Base-by-base conservation (phyloP, 139 green algal genomes). In the Chlorella sp. region DNA sequence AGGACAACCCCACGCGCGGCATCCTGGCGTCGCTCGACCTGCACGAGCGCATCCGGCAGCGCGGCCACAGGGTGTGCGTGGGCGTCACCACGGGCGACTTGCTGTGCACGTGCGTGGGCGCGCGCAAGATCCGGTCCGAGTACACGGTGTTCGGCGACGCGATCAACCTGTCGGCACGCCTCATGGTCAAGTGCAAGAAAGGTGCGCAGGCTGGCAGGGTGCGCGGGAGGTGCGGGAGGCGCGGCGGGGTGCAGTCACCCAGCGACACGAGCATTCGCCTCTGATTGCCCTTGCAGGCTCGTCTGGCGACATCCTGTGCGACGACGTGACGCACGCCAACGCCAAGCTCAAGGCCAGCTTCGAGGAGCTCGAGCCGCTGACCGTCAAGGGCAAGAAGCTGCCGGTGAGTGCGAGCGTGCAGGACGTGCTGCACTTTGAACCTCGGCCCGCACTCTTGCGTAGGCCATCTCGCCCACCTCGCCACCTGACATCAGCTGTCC, bases 121-220 rank as follows among this genome's bases (percentile, higher is more conserved):
- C 83, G 0, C 74, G 79, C n/a, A 74, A 79, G 73, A 79, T 87
- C 61, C 78, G 91, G 22, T 77, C 82, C 2, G 91, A 96, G 79
- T 96, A 95, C 85, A 96, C 91, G 2, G 82, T 96, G 30, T 95
- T 92, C 76, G 91, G 89, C 5, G 85, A 96, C 65, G 80, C 89
- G 27, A 94, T 96, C 81, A 96, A 96, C 79, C 74, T 96, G 29
- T 88, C 77, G 14, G 90, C 89, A 0, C 67, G 90, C 2, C 85
- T 95, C 6, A 95, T 95, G 90, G 74, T 78, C 64, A 85, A 86
- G 61, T 78, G 62, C 31, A 64, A 26, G 49, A 36, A 34, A 62
- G 64, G 63, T 68, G 68, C 24, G 35, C n/a, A n/a, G n/a, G n/a
- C n/a, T n/a, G n/a, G n/a, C n/a, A 33, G 36, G 33, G 27, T 33